These are phyloP conservation scores for Candida tetrigidarum DNA, from an alignment of 1,139 yeast genomes.

Conservation along the genomic window DNA sequence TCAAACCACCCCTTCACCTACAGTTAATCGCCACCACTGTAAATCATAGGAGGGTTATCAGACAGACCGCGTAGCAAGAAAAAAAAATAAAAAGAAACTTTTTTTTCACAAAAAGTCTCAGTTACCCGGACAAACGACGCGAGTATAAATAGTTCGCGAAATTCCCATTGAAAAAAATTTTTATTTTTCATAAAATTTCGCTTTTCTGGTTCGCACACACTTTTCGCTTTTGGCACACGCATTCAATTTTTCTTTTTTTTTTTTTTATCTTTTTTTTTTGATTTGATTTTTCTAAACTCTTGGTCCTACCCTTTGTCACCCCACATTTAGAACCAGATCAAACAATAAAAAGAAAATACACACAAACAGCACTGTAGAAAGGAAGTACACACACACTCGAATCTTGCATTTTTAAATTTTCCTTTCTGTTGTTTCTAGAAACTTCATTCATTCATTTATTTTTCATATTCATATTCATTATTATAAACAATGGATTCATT, in stretches of 20 bases:
- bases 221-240: neutral
- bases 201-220: neutral
- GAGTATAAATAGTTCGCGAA: conserved; percentile 8
- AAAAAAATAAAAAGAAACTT: neutral
- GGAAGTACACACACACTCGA: conserved; percentile 1
- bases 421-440: neutral
- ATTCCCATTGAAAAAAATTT: conserved; percentile 2
- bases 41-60: neutral
- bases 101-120: neutral
- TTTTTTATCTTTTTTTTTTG: neutral
- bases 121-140: conserved; percentile 6
- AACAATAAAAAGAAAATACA: neutral
- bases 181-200: neutral
- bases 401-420: conserved; percentile 4
- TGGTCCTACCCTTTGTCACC: neutral
- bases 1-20: too few species aligned
- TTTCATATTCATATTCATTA: conserved; percentile 2
- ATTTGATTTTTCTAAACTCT: neutral
- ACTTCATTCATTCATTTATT: conserved; percentile 1
- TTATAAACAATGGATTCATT: conserved; percentile 70
- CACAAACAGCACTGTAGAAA: neutral
- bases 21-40: too few species aligned
- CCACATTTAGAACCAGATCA: neutral
- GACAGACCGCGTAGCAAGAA: neutral
- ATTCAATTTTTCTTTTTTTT: neutral